Evolutionary conservation across 768 basidiomycete genomes (phyloP), one percentile per base, ranked within the genome.

Genomic region (Boletus sp.): DNA sequence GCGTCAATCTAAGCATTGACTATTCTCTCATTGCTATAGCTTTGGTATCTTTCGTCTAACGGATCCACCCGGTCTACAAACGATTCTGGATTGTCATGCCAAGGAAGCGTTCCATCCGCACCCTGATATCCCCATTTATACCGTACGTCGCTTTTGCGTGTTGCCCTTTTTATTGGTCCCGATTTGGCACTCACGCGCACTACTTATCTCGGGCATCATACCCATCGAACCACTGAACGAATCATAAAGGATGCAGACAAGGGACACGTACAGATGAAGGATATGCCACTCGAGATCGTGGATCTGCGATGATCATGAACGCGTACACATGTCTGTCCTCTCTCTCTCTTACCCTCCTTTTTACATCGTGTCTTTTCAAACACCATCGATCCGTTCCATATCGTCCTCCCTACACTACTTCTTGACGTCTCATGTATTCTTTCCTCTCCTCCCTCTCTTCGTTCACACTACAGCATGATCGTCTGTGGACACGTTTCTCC

Each of bases 1-100:
- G 41, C 18, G 32, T 51, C 40, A 45, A n/a, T 39, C 55, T 30
- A 29, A 39, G 33, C 18, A 35, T 33, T 8, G 6, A 39, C 12
- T 1, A 33, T 17, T 2, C 12, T 29, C 4, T 18, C 24, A 10
- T 47, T 30, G 18, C 33, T 36, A 14, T 24, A 62, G 91, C 64
- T 92, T 89, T 77, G 92, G 92, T 1, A 90, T 94, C 47, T 93
- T 94, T 76, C 89, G 94, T 14, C 74, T 95, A 6, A 96, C 94
- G 0, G 90, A 94, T 68, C 93, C 93, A 0, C 89, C 86, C 0
- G 94, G 94, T 3, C 70, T 97, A 39, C 76, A 86, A 59, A 82
- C 85, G 1, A 85, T 96, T 29, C 69, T 89, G 32, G 71, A 75
- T 0, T 95, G 94, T 67, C 77, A 70, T 2, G 83, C 77, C 39